phyloP scores from a whole-genome alignment of 2,329 filamentous ascomycete species.

The Xylaria multiplex region DNA sequence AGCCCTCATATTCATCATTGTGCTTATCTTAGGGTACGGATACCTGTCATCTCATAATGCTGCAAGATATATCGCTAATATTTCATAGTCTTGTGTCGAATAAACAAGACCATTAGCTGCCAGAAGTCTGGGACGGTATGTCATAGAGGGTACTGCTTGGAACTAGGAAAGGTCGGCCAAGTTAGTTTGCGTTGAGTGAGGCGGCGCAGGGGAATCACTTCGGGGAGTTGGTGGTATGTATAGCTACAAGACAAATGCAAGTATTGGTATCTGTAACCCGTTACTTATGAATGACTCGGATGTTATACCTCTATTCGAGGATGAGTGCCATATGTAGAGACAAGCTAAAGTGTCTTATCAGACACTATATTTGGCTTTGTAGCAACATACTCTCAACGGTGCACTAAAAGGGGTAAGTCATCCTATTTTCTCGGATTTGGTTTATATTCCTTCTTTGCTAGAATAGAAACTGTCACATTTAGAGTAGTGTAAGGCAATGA shows the following conservation, averaged over 20 bases:
- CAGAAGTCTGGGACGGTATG: not conserved
- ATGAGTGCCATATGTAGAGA: too few relatives aligned
- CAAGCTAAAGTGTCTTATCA: too few relatives aligned
- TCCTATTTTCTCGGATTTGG: too few relatives aligned
- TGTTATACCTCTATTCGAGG: too few relatives aligned
- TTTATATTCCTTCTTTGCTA: too few relatives aligned
- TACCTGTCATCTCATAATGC: not conserved
- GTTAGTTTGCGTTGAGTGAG: not conserved
- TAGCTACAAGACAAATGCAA: not conserved
- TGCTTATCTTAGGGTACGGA: slow-evolving; percentile 22
- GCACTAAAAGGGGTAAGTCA: too few relatives aligned
- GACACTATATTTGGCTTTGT: too few relatives aligned
- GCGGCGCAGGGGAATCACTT: not conserved
- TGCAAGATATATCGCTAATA: not conserved
- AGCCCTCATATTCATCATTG: slow-evolving; percentile 21
- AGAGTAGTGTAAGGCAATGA: too few relatives aligned
- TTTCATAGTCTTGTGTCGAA: slow-evolving; percentile 16
- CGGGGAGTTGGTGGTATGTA: not conserved
- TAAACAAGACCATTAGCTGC: not conserved
- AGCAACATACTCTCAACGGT: too few relatives aligned
- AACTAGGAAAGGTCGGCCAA: not conserved
- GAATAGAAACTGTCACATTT: too few relatives aligned
- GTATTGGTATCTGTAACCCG: not conserved
- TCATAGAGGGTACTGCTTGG: not conserved
- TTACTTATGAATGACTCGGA: too few relatives aligned